Base-by-base conservation (phyloP, 495 filamentous ascomycete species). In the Polyplosphaeria fusca region DNA sequence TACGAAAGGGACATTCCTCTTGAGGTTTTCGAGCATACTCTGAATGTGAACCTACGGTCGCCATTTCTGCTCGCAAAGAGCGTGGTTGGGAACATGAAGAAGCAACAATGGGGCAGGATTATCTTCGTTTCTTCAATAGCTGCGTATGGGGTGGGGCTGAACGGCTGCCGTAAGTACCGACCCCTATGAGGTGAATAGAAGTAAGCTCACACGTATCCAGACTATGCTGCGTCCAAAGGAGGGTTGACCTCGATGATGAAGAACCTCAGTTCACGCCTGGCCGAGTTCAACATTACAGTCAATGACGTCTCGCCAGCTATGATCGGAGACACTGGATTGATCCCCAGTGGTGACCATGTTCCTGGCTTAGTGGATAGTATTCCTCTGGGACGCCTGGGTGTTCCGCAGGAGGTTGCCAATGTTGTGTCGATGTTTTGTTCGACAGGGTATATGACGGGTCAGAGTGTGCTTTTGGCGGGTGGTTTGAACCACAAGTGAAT, bases 251-350 rank as follows among this genome's bases (percentile, higher is more conserved):
- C 79, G 2, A 77, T 88, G 76, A 84, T 86, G 74, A 81, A 79
- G 62, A 86, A 83, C 52, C 70, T 89, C 19, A 76, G 82, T 11
- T 77, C 71, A n/a, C 78, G 80, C 46, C 74, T 86, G 23, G 83
- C 81, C 7, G 73, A 77, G 58, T 73, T 75, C 54, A 83, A 83
- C 26, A 85, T 90, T 59, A 88, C 85, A 20, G 82, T 87, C 35
- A 89, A 90, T 48, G 85, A 86, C 64, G 83, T 90, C 2, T 83
- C 86, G 13, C 86, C 86, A 0, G 86, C 85, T 9, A 82, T 89
- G 81, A 88, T 89, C 55, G 82, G 82, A 9, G 80, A 82, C 2
- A 69, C 67, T 13, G 68, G 68, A 1, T 55, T 70, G 58, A 68
- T 70, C 23, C 61, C 55, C 9, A 63, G 55, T 16, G 58, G 63